Conservation (phyloP, 2,329 filamentous ascomycete species). For the Exophiala xenobiotica region DNA sequence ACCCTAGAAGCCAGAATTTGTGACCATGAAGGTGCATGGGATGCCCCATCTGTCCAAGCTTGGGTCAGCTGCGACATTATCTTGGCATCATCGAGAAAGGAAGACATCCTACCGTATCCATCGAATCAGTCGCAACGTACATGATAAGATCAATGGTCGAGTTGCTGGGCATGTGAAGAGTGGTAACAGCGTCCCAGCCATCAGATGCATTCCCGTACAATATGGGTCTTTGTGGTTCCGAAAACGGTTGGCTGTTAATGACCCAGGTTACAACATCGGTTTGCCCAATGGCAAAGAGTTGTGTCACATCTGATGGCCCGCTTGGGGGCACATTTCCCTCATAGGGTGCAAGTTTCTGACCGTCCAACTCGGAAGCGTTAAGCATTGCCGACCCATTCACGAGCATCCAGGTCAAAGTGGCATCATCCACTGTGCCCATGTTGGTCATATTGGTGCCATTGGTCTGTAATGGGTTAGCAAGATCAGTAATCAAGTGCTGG, state of each 20-base stretch:
- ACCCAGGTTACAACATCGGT: constrained; percentile 23
- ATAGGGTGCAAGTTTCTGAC: constrained; percentile 16
- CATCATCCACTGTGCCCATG: constrained; percentile 7
- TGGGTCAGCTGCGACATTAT: constrained; percentile 8
- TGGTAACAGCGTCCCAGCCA: constrained; percentile 22
- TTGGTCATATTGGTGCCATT: constrained; percentile 9
- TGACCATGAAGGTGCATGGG: constrained; percentile 36
- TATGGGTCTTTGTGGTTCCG: constrained; percentile 17
- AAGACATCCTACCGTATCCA: constrained; percentile 16
- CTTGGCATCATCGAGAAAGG: constrained; percentile 8
- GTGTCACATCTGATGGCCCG: constrained; percentile 9
- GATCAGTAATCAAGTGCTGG: neutral
- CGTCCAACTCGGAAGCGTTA: constrained; percentile 12
- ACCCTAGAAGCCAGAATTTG: constrained; percentile 31
- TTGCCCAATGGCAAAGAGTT: constrained; percentile 16
- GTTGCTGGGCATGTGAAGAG: constrained; percentile 18
- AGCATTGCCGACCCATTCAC: constrained; percentile 17
- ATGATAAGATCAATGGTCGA: constrained; percentile 24
- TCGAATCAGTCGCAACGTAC: constrained; percentile 18
- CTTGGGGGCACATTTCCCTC: constrained; percentile 13
- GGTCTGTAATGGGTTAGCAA: neutral
- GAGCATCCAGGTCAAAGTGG: constrained; percentile 17
- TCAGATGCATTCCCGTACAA: constrained; percentile 20
- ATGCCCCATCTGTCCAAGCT: constrained; percentile 27
- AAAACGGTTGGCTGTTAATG: constrained; percentile 14